phyloP scores from a whole-genome alignment of 1,139 yeast genomes.

The Suhomyces wounanorum region DNA sequence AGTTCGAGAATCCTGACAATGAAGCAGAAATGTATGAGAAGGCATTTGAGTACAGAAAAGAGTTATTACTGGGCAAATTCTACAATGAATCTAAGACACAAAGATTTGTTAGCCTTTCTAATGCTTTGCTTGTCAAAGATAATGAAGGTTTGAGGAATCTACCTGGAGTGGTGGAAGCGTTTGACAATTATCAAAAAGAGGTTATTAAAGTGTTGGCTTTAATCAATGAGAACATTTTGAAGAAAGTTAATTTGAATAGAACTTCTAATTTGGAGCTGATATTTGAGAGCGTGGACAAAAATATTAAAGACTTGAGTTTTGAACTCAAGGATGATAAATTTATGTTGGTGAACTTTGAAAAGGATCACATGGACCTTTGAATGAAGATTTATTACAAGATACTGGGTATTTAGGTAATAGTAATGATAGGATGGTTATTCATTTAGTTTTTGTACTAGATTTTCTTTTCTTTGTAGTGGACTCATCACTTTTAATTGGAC shows the following conservation, averaged over 20 bases:
- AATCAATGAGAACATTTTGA: conserved; percentile 34
- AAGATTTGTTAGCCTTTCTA: conserved; percentile 29
- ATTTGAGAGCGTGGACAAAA: conserved; percentile 34
- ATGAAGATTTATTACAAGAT: background rate
- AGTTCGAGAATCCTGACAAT: conserved; percentile 13
- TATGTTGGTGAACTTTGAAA: conserved; percentile 42
- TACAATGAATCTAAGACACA: conserved; percentile 15
- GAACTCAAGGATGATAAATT: conserved; percentile 37
- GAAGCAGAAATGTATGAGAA: conserved; percentile 15
- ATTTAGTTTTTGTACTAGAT: conserved; percentile 2
- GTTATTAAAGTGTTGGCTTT: conserved; percentile 22
- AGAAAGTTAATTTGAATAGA: conserved; percentile 28
- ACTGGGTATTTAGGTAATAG: background rate
- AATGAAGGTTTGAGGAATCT: conserved; percentile 23
- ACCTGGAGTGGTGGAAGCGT: conserved; percentile 23
- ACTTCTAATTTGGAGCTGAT: conserved; percentile 38
- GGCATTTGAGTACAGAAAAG: conserved; percentile 14
- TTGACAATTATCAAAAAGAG: conserved; percentile 26
- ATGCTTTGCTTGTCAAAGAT: conserved; percentile 33
- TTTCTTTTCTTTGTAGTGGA: background rate
- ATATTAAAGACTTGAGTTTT: conserved; percentile 34
- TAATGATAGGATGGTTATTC: conserved; percentile 2
- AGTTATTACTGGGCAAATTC: conserved; percentile 18
- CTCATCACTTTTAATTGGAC: background rate
- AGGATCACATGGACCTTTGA: conserved; percentile 36